These are phyloP conservation scores for Aspergillus wentii DNA, from an alignment of 495 filamentous ascomycete species.

Conservation along the genomic window DNA sequence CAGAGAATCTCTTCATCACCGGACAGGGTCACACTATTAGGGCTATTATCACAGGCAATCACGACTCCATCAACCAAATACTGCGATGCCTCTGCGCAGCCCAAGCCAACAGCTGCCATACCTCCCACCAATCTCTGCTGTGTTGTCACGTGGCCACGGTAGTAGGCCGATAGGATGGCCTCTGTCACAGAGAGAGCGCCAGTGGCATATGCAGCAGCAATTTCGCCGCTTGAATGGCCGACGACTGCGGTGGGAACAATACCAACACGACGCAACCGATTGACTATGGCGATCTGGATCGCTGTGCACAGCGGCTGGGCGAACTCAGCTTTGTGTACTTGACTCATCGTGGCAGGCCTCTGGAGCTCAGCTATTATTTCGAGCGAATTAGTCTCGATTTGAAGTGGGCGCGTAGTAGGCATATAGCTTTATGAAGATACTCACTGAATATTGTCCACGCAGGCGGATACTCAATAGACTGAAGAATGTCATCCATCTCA, in stretches of 20 bases:
- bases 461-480: constrained; percentile 10
- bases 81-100: constrained; percentile 1
- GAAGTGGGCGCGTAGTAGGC: too few relatives aligned
- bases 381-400: too few relatives aligned
- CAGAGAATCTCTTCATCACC: constrained; percentile 15
- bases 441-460: constrained; percentile 9
- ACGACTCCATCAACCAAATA: constrained; percentile 10
- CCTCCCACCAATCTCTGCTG: constrained; percentile 4
- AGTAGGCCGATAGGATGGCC: constrained; percentile 30
- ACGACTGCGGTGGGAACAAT: constrained; percentile 42
- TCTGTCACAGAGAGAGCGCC: constrained; percentile 34
- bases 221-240: constrained; percentile 59
- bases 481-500: constrained; percentile 8
- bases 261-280: constrained; percentile 33
- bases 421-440: too few relatives aligned
- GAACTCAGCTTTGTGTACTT: constrained; percentile 12
- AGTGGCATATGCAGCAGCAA: constrained; percentile 58
- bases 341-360: constrained; percentile 5
- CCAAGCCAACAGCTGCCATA: constrained; percentile 26
- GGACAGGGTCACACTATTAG: constrained; percentile 23
- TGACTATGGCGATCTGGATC: constrained; percentile 45
- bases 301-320: constrained; percentile 42
- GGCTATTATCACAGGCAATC: constrained; percentile 21
- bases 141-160: constrained; percentile 18
- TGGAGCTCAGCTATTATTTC: constrained; percentile 16